Base-by-base conservation (phyloP, 352 stramenopile species). In the Phytophthora melonis region DNA sequence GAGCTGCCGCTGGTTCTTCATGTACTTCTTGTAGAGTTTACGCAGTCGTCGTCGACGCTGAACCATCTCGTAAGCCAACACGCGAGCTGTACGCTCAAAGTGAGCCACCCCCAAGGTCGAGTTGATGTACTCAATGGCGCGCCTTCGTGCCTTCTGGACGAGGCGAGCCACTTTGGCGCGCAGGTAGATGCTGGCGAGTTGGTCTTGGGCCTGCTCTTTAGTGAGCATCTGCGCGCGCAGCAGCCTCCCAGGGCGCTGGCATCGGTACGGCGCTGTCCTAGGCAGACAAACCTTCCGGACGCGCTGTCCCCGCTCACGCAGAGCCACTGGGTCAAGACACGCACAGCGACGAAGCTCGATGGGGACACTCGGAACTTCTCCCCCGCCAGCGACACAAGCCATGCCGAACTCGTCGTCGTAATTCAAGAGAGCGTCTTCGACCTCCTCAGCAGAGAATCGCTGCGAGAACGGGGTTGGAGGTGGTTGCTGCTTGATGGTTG, bases 201-300 rank as follows among this genome's bases (percentile, higher is more conserved):
- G 86, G 58, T 91, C 86, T 66, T 93, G 86, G 6, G 73, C 86
- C 27, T 92, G 81, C 54, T 93, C 82, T 7, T 71, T 79, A 0
- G 86, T 92, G 25, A 93, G 75, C 84, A 93, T 89, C 52, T 90
- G 79, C 45, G 74, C 81, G 39, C 86, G 79, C 4, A 93, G 36
- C 16, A 93, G 57, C n/a, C 77, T 62, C 16, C 78, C 86, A 2
- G 65, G 36, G 34, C 86, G 79, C n/a, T 84, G 66, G 49, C 86
- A 93, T 21, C 71, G 64, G 23, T 81, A 92, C 1, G 82, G 82
- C 1, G 70, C 58, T 30, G 77, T 66, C 25, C 73, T 60, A 5
- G 81, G 80, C 13, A 87, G 64, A 67, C 86, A 93, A 19, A 85
- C 81, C 34, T 82, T 83, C 18, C 79, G 82, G 6, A 82, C 68